Evolutionary conservation across 805 yeast genomes (phyloP), one percentile per base, ranked within the genome.

Genomic region (Cyberlindnera amylophila): DNA sequence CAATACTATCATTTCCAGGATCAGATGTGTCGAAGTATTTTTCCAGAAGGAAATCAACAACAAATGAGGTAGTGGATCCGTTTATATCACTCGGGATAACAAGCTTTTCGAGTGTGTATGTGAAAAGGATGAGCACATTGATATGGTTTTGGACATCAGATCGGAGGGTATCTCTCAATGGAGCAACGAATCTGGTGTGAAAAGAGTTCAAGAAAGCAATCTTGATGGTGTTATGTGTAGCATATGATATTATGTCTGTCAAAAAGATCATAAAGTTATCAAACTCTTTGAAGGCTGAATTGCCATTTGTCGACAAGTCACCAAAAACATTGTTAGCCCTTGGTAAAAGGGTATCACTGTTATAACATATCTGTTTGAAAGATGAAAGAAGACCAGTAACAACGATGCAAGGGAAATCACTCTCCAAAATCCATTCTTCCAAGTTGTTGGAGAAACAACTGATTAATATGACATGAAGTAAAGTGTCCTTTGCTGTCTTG

Each of bases 321-420:
- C 12, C 24, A 9, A 35, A 4, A 16, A n/a, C 32, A 11, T 30
- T 10, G n/a, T 5, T n/a, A 6, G n/a, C 13, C 4, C 13, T 19
- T 4, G 37, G 2, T 17, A 43, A 12, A 9, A 32, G 14, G 11
- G 29, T 4, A 18, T 49, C 49, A 27, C 37, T 39, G 31, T n/a
- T n/a, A n/a, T 40, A 47, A 21, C 48, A 40, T 2, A 47, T 10
- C 14, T 49, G 47, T 18, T 45, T 49, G 17, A 53, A 52, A 12
- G 33, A 26, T 33, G 46, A 35, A 8, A 46, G 42, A 2, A 55
- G 29, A 0, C 57, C 56, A 4, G 50, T 32, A 16, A 46, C 38
- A 2, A 52, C 23, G 6, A 47, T 10, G 4, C n/a, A 29, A 3
- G 58, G 55, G 32, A 55, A 43, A 16, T 52, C 59, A 39, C 59